phyloP scores from a whole-genome alignment of 352 stramenopile genomes.

The Saprolegnia diclina region DNA sequence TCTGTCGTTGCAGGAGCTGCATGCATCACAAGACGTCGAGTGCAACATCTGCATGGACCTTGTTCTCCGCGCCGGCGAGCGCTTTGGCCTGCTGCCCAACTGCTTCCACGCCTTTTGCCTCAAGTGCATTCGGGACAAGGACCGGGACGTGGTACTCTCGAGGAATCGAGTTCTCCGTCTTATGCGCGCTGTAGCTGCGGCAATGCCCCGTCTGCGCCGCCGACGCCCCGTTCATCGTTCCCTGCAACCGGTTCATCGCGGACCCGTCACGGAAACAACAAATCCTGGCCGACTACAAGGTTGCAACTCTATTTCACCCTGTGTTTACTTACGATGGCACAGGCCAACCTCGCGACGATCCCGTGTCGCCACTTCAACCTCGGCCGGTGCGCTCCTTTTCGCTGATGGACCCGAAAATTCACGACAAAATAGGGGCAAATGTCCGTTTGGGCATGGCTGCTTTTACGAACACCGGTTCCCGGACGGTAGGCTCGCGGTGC shows the following conservation, averaged over 20 bases:
- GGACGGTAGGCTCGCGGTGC: conserved; percentile 51
- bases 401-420: background rate
- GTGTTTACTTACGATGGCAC: conserved; percentile 13
- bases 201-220: conserved; percentile 69
- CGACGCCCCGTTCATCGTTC: conserved; percentile 80
- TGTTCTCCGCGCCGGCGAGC: conserved; percentile 62
- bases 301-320: conserved; percentile 24
- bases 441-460: conserved; percentile 81
- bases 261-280: conserved; percentile 55
- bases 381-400: conserved; percentile 42
- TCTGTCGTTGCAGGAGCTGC: conserved; percentile 52
- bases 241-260: conserved; percentile 73
- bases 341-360: conserved; percentile 67
- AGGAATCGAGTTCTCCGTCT: background rate
- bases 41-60: conserved; percentile 85
- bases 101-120: conserved; percentile 82
- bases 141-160: background rate
- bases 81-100: conserved; percentile 74
- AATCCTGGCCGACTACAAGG: conserved; percentile 62
- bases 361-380: conserved; percentile 80
- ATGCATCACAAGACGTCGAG: conserved; percentile 60
- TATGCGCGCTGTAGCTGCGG: conserved; percentile 36
- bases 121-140: conserved; percentile 61
- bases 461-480: conserved; percentile 78
- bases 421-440: conserved; percentile 46